Conservation (phyloP, 345 rosid species). For the Populus ilicifolia region DNA sequence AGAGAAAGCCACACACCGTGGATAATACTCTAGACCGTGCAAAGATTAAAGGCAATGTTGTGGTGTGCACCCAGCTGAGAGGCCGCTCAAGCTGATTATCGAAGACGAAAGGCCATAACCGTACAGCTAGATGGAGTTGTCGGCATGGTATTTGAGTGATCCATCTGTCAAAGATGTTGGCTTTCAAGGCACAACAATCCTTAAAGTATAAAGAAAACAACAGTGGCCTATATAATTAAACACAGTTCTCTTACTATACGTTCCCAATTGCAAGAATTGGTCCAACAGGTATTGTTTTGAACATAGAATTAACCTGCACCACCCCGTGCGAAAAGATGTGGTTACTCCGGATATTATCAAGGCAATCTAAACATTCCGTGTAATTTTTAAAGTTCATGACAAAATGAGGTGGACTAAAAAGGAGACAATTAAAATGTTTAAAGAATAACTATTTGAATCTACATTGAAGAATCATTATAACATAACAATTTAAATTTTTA, state of each 20-base stretch:
- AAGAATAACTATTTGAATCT: not conserved
- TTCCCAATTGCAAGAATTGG: slow-evolving; percentile 37
- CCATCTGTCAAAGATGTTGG: slow-evolving; percentile 30
- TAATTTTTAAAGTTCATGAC: not conserved
- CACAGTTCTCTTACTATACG: slow-evolving; percentile 9
- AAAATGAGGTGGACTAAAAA: not conserved
- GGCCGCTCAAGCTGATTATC: slow-evolving; percentile 9
- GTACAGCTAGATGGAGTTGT: slow-evolving; percentile 39
- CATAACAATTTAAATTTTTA: no score
- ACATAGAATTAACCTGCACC: slow-evolving; percentile 22
- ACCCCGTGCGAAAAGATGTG: slow-evolving; percentile 12
- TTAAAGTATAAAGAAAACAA: slow-evolving; percentile 32
- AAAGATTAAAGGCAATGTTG: slow-evolving; percentile 46
- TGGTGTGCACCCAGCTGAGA: slow-evolving; percentile 45
- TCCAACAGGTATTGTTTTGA: slow-evolving; percentile 25
- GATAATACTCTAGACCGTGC: slow-evolving; percentile 36
- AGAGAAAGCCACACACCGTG: slow-evolving; percentile 1
- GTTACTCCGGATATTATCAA: slow-evolving; percentile 43
- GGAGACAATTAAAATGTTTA: not conserved
- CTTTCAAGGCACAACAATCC: slow-evolving; percentile 37
- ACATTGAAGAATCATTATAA: fast-evolving
- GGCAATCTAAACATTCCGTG: slow-evolving; percentile 16
- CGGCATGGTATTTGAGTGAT: slow-evolving; percentile 44
- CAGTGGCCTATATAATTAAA: slow-evolving; percentile 22
- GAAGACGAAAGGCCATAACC: slow-evolving; percentile 23